Conservation (phyloP, 164 flowering plant genomes). For the Umbellularia californica region DNA sequence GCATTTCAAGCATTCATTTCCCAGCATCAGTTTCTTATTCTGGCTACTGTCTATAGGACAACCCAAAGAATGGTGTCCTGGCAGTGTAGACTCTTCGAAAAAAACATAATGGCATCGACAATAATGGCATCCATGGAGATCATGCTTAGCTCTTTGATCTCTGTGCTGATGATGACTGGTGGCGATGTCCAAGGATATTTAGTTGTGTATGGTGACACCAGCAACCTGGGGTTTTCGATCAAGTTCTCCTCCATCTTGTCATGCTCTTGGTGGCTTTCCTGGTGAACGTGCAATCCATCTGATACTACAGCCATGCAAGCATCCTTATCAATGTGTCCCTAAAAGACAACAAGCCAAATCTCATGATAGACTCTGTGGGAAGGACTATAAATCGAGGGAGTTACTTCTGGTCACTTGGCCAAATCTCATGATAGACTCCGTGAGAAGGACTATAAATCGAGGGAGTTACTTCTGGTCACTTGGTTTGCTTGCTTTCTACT, state of each 20-base stretch:
- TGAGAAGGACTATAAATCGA: constrained; percentile 46
- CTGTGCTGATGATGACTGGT: constrained; percentile 50
- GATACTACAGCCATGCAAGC: constrained; percentile 49
- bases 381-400: constrained; percentile 57
- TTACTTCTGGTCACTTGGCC: constrained; percentile 64
- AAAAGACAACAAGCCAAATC: constrained; percentile 30
- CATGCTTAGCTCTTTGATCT: constrained; percentile 56
- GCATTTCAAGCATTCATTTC: no score
- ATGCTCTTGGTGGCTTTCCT: constrained; percentile 69
- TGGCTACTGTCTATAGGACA: constrained; percentile 11
- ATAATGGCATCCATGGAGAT: constrained; percentile 19
- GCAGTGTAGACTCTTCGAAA: constrained; percentile 19
- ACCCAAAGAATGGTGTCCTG: constrained; percentile 19
- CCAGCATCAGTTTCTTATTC: neutral
- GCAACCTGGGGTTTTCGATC: constrained; percentile 43
- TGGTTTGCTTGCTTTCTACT: constrained; percentile 71
- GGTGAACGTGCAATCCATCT: constrained; percentile 71
- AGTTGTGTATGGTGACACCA: constrained; percentile 38
- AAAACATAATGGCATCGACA: constrained; percentile 29
- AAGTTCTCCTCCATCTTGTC: constrained; percentile 68
- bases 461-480: constrained; percentile 87
- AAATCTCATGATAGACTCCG: constrained; percentile 47
- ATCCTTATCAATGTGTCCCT: constrained; percentile 14
- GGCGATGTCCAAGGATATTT: neutral
- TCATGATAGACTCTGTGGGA: constrained; percentile 56